Conservation (phyloP, 768 basidiomycete species). For the Trametes cingulata region DNA sequence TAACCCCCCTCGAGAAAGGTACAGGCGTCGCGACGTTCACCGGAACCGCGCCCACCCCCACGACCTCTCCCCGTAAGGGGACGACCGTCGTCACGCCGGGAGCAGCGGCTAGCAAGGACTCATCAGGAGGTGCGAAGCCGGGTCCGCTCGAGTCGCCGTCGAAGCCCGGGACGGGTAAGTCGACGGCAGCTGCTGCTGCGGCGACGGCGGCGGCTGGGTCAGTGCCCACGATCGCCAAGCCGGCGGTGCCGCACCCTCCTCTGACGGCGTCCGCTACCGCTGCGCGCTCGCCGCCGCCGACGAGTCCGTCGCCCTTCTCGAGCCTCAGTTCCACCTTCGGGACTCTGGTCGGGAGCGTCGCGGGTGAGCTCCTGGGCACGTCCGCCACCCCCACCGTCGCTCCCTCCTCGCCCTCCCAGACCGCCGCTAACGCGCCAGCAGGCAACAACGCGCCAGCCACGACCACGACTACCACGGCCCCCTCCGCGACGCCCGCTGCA, state of each 20-base stretch:
- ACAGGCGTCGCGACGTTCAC: slow-evolving; percentile 16
- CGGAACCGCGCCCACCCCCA: slow-evolving; percentile 13
- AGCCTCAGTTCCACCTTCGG: slow-evolving; percentile 6
- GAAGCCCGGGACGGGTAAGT: slow-evolving; percentile 7
- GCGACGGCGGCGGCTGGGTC: not conserved
- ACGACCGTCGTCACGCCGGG: not conserved
- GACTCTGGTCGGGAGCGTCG: slow-evolving; percentile 14
- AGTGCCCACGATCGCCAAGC: slow-evolving; percentile 13
- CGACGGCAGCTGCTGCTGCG: no score
- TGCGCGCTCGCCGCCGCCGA: not conserved
- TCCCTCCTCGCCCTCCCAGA: slow-evolving; percentile 12
- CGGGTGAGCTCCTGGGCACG: slow-evolving; percentile 20
- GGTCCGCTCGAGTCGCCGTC: slow-evolving; percentile 6
- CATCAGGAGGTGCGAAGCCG: not conserved
- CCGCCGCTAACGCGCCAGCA: slow-evolving; percentile 12
- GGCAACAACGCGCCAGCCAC: slow-evolving; percentile 1
- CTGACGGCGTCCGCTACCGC: slow-evolving; percentile 6
- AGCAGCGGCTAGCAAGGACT: not conserved
- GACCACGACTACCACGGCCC: not conserved
- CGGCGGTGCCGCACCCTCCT: slow-evolving; percentile 8
- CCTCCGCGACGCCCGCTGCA: slow-evolving; percentile 7
- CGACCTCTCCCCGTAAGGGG: slow-evolving; percentile 17
- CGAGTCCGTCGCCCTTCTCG: slow-evolving; percentile 12
- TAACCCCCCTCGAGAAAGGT: slow-evolving; percentile 22
- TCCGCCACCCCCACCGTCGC: slow-evolving; percentile 13